Percentiles rank a stretch among this genome's conserved stretches.
These are phyloP conservation scores for Aspergillus piperis DNA, from an alignment of 2,329 filamentous ascomycete genomes.

Conservation along the genomic window DNA sequence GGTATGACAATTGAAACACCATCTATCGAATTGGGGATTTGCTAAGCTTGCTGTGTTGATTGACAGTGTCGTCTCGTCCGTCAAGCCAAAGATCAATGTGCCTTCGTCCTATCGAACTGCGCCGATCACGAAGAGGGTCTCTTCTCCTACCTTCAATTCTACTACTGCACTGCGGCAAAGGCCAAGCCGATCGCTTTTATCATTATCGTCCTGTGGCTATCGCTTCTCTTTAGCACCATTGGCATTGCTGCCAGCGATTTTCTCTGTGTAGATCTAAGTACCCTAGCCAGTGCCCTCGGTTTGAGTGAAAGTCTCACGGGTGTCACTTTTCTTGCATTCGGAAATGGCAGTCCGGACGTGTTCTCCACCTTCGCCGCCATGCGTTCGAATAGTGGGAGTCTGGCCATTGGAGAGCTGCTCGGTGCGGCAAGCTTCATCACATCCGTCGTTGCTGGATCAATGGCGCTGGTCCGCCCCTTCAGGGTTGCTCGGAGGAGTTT, in stretches of 20 bases:
- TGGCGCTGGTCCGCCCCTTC: conserved; percentile 96
- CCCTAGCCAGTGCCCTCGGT: conserved; percentile 82
- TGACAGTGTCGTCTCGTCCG: conserved; percentile 76
- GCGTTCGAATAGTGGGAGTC: conserved; percentile 93
- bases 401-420: conserved; percentile 92
- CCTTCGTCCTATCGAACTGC: conserved; percentile 80
- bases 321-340: conserved; percentile 94
- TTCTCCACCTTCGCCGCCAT: conserved; percentile 99
- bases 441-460: conserved; percentile 91
- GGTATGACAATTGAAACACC: conserved; percentile 20
- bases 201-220: conserved; percentile 79
- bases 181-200: conserved; percentile 76
- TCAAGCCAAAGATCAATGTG: conserved; percentile 75
- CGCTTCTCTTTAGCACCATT: conserved; percentile 90
- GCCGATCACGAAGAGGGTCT: conserved; percentile 86
- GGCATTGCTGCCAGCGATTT: conserved; percentile 98
- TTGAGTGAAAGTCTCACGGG: conserved; percentile 96
- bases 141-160: conserved; percentile 82
- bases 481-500: conserved; percentile 87
- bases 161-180: conserved; percentile 76
- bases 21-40: background rate
- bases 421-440: conserved; percentile 96
- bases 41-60: background rate
- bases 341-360: conserved; percentile 96
- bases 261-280: conserved; percentile 95